phyloP scores from a whole-genome alignment of 352 stramenopile genomes.

The Globisporangium uncinulatum region DNA sequence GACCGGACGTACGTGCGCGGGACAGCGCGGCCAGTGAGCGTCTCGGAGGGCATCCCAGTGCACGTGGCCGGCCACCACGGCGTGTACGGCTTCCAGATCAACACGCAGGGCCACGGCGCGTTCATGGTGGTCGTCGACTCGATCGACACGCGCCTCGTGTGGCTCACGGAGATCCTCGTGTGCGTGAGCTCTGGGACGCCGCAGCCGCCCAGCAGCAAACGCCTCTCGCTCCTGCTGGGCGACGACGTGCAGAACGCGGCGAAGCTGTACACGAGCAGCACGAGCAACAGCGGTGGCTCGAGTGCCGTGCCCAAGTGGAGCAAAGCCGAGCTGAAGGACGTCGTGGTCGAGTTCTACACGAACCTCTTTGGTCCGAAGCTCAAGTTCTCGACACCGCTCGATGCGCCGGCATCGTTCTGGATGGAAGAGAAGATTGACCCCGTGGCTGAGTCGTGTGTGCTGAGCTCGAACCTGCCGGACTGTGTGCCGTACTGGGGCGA shows the following conservation, averaged over 20 bases:
- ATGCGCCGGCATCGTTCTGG: conserved; percentile 74
- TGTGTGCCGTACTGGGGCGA: conserved; percentile 86
- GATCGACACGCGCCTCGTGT: conserved; percentile 74
- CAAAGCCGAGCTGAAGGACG: conserved; percentile 70
- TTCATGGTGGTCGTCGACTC: conserved; percentile 86
- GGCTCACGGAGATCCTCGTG: conserved; percentile 74
- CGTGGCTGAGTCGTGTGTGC: conserved; percentile 57
- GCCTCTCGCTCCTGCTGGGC: conserved; percentile 41
- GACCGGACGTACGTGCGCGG: conserved; percentile 81
- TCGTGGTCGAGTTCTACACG: conserved; percentile 76
- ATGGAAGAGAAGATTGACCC: conserved; percentile 82
- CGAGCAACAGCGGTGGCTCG: conserved; percentile 14
- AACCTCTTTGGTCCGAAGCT: conserved; percentile 73
- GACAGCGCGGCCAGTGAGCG: conserved; percentile 68
- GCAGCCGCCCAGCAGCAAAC: conserved; percentile 34
- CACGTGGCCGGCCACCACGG: conserved; percentile 58
- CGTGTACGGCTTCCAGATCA: conserved; percentile 84
- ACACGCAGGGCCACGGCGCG: conserved; percentile 76
- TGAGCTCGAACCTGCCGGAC: conserved; percentile 83
- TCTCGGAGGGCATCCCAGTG: conserved; percentile 76
- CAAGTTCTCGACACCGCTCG: conserved; percentile 74
- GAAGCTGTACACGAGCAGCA: conserved; percentile 21
- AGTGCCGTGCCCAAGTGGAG: conserved; percentile 28
- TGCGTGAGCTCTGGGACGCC: conserved; percentile 48
- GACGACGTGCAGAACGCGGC: conserved; percentile 24